Evolutionary conservation across 1,284 basidiomycete species (phyloP), one percentile per base, ranked within the genome.

Genomic region (Microbotryomycetes sp.): DNA sequence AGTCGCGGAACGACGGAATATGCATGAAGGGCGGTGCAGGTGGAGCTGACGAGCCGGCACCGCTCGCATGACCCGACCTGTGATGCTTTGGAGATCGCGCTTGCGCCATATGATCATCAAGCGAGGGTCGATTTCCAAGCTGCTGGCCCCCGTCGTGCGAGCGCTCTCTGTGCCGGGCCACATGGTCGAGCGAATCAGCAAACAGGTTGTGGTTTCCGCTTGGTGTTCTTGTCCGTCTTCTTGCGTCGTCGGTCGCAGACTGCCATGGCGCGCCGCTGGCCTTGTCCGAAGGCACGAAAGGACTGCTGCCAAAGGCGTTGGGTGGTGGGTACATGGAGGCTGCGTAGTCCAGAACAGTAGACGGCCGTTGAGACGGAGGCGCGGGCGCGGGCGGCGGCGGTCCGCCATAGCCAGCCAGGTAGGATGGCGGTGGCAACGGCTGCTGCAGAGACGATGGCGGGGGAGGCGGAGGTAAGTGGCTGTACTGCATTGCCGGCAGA

Each of bases 91-190:
- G 66, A 11, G 63, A 65, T 5, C 64, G 56, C 5, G 30, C 30
- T 16, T 62, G 54, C 21, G 30, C 54, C 66, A 68, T 68, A 53
- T 68, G 63, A 21, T 58, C 57, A 57, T 68, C 66, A 28, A 68
- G 62, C 24, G 65, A 62, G 24, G 13, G 62, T 60, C 16, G 59
- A 35, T 29, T 64, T 61, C 31, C 54, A 49, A 35, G 26, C 45
- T 15, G 31, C 31, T 28, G 15, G 15, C 31, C 45, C 28, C 11
- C 31, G 30, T 60, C 52, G 52, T 50, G 21, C 4, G 23, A 18
- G 6, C 55, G 28, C 26, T 57, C 27, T 15, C 46, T 48, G 26
- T 49, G 29, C 4, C 47, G 47, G 1, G 55, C 56, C 23, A 57
- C 52, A 47, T 46, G 35, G 50, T 57, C 60, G 55, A 64, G 59